Conservation (phyloP, 768 basidiomycete species). For the Sistotremastrum niveocremeum region DNA sequence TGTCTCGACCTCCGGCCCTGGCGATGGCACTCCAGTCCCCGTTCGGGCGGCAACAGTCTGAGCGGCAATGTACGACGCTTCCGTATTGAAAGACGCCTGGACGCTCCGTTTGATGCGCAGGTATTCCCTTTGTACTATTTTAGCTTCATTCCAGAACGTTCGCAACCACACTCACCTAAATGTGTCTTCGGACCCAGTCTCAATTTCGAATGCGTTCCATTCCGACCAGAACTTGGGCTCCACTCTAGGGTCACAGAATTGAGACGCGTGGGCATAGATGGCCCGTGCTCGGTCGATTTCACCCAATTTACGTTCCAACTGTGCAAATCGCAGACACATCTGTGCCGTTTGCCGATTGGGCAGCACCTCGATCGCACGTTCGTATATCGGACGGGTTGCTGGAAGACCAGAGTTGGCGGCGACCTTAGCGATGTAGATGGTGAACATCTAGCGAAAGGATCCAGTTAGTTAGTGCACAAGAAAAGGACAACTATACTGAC, state of each 20-base stretch:
- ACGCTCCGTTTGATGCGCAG: conserved; percentile 94
- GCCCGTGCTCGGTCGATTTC: conserved; percentile 97
- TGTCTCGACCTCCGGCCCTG: conserved; percentile 22
- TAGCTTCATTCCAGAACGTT: conserved; percentile 17
- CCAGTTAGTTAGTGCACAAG: background rate
- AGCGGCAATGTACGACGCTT: conserved; percentile 84
- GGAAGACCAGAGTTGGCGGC: conserved; percentile 92
- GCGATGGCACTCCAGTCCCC: conserved; percentile 36
- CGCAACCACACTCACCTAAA: conserved; percentile 31
- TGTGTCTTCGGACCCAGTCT: conserved; percentile 97
- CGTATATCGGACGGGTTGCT: conserved; percentile 92
- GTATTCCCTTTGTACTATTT: conserved; percentile 51
- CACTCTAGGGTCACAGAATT: conserved; percentile 94
- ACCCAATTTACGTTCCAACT: conserved; percentile 91
- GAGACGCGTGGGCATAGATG: conserved; percentile 93
- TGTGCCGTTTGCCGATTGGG: conserved; percentile 92
- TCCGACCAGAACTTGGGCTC: conserved; percentile 90
- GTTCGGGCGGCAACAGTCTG: conserved; percentile 67
- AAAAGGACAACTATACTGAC: conserved; percentile 26
- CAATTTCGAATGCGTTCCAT: conserved; percentile 97
- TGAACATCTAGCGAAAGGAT: conserved; percentile 59
- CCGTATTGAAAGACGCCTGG: conserved; percentile 97
- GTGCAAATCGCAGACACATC: conserved; percentile 95
- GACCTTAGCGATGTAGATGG: conserved; percentile 95
- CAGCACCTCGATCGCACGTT: conserved; percentile 83